phyloP scores from a whole-genome alignment of 208 protist genomes.

The Phytomonas sp. region DNA sequence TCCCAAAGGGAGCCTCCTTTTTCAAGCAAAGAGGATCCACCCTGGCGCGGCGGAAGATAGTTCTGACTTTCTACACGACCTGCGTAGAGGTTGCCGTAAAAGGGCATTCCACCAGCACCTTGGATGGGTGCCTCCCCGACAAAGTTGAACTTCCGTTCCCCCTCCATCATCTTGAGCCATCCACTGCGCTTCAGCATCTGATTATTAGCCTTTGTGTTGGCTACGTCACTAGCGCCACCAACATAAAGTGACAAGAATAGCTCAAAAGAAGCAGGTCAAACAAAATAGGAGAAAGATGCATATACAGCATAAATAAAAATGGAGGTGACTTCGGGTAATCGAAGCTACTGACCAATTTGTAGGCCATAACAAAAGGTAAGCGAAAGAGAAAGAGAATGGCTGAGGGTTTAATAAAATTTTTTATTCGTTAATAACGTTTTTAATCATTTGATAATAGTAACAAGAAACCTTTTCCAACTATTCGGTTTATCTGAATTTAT shows the following conservation, averaged over 20 bases:
- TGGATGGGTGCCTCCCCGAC: constrained; percentile 41
- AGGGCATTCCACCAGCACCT: constrained; percentile 61
- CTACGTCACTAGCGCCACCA: not conserved
- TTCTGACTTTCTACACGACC: constrained; percentile 73
- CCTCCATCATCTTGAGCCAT: constrained; percentile 38
- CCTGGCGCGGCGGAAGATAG: constrained; percentile 55
- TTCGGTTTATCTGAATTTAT: not conserved
- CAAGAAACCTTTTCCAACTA: not conserved
- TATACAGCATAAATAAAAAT: not conserved
- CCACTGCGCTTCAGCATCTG: constrained; percentile 25
- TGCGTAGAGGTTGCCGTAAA: constrained; percentile 81
- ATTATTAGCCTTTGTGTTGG: not conserved
- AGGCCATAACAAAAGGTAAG: not conserved
- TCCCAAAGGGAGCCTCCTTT: constrained; percentile 55
- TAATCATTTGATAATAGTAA: not conserved
- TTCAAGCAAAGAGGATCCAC: constrained; percentile 39
- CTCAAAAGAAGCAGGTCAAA: not conserved
- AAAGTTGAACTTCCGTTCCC: constrained; percentile 53
- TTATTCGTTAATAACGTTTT: not conserved
- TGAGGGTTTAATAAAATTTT: not conserved
- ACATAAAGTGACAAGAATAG: not conserved
- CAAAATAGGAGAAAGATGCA: not conserved
- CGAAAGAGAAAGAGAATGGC: not conserved
- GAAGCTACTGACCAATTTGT: not conserved
- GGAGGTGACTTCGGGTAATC: not conserved